phyloP scores from a whole-genome alignment of 768 basidiomycete genomes.

The Melanogaster broomeanus region DNA sequence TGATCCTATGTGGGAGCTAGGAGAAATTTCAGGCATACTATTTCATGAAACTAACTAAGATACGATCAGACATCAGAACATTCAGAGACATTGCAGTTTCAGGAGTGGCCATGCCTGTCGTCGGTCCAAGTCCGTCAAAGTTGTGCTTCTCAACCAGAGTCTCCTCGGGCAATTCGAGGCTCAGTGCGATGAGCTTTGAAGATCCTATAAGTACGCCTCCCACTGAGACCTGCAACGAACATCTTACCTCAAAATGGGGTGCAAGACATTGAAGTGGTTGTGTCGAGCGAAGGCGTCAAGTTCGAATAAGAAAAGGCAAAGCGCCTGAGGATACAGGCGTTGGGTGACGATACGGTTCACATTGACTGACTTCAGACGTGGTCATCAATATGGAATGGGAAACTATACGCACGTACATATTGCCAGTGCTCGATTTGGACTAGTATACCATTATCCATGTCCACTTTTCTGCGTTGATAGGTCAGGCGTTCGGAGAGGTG shows the following conservation, averaged over 20 bases:
- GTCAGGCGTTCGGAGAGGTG: background rate
- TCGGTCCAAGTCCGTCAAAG: slow-evolving; percentile 40
- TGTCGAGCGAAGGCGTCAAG: slow-evolving; percentile 50
- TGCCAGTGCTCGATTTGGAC: slow-evolving; percentile 65
- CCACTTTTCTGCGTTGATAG: slow-evolving; percentile 48
- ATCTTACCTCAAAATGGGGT: slow-evolving; percentile 46
- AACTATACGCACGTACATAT: slow-evolving; percentile 50
- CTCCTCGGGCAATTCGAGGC: slow-evolving; percentile 56
- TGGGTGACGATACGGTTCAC: slow-evolving; percentile 49
- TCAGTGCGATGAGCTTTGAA: slow-evolving; percentile 46
- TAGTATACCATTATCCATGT: slow-evolving; percentile 46
- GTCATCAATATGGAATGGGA: background rate
- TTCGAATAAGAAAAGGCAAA: slow-evolving; percentile 53
- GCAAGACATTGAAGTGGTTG: slow-evolving; percentile 52
- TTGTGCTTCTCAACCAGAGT: slow-evolving; percentile 49
- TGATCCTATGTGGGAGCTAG: background rate
- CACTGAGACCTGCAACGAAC: background rate
- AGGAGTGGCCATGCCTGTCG: slow-evolving; percentile 32
- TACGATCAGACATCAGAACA: background rate
- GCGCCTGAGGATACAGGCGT: slow-evolving; percentile 45
- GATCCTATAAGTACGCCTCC: background rate
- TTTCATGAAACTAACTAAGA: slow-evolving; percentile 63
- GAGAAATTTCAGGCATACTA: slow-evolving; percentile 42
- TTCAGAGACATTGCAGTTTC: background rate
- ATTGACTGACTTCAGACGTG: slow-evolving; percentile 14